These are phyloP conservation scores for Blastomyces silverae DNA, from an alignment of 2,329 filamentous ascomycete genomes.

Conservation along the genomic window DNA sequence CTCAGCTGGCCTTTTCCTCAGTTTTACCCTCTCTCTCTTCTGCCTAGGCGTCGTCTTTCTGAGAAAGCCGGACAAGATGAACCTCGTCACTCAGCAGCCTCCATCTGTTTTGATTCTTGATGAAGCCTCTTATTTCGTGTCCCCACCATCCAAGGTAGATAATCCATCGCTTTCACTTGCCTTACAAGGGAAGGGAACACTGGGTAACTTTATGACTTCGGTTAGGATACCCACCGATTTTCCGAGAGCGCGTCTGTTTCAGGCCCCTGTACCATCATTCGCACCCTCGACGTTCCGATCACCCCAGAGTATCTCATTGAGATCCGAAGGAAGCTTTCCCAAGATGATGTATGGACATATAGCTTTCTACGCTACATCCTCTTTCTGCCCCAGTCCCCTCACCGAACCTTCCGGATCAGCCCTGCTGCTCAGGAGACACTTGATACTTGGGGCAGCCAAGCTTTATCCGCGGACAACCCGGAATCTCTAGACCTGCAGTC, in stretches of 20 bases:
- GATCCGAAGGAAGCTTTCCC: background rate
- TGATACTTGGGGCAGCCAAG: background rate
- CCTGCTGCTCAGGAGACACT: background rate
- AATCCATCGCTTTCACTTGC: background rate
- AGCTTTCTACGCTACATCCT: background rate
- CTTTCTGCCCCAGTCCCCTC: background rate
- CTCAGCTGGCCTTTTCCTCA: background rate
- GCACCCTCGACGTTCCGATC: background rate
- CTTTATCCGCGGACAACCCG: background rate
- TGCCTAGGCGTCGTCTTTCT: background rate
- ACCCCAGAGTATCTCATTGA: background rate
- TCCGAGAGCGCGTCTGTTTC: background rate
- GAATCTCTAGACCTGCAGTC: background rate
- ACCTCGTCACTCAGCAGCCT: background rate
- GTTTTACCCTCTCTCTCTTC: background rate
- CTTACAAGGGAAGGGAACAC: too few species aligned
- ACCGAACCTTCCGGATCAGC: background rate
- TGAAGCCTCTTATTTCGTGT: background rate
- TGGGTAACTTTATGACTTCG: background rate
- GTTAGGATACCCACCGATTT: background rate
- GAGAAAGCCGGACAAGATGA: background rate
- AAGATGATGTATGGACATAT: conserved; percentile 3
- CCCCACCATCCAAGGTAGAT: background rate
- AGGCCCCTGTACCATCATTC: background rate
- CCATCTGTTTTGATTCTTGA: background rate